Evolutionary conservation across 2,329 filamentous ascomycete genomes (phyloP), one percentile per base, ranked within the genome.

Genomic region (Exophiala oligosperma): DNA sequence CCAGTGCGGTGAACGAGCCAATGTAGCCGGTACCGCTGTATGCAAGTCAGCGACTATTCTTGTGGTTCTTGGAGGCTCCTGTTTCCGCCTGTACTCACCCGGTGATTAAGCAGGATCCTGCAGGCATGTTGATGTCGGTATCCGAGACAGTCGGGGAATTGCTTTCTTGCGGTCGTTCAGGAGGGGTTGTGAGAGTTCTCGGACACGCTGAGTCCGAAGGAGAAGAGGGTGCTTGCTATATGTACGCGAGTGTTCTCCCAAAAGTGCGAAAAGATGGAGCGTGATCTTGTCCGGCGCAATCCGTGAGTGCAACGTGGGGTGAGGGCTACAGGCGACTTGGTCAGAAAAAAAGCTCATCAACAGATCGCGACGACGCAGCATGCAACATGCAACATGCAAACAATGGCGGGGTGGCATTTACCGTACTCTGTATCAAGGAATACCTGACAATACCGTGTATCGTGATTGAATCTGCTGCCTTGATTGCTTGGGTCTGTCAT

Each of bases 11-110:
- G 82, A 97, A 97, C 51, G 93, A 97, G 74, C 94, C 94, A 77
- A 99, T 99, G 83, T 99, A 99, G 80, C 94, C 94, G 66, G 92
- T 96, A 72, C 94, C 94, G 84, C 94, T 97, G 73, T 59, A 60
- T 4, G 46, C 12, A 48, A 11, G 32, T 29, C 5, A 43, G 40
- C 17, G 56, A 44, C 43, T 59, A 46, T 47, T 49, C 38, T 60
- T 56, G 46, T 56, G 52, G 17, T 17, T 14, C 50, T 29, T 17
- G 7, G 9, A 46, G 29, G 11, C n/a, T 40, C 24, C 23, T 41
- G 17, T 51, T 21, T 40, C n/a, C 56, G 48, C 60, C 56, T 24
- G 51, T 46, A 73, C 86, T 80, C 86, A 96, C 92, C 92, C 92
- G 70, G 92, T 92, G 73, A 97, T 86, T 71, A 97, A 84, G 72